Percentiles rank a stretch among this genome's conserved stretches.
These are phyloP conservation scores for Periglandula ipomoeae DNA, from an alignment of 2,329 filamentous ascomycete species.

Conservation along the genomic window DNA sequence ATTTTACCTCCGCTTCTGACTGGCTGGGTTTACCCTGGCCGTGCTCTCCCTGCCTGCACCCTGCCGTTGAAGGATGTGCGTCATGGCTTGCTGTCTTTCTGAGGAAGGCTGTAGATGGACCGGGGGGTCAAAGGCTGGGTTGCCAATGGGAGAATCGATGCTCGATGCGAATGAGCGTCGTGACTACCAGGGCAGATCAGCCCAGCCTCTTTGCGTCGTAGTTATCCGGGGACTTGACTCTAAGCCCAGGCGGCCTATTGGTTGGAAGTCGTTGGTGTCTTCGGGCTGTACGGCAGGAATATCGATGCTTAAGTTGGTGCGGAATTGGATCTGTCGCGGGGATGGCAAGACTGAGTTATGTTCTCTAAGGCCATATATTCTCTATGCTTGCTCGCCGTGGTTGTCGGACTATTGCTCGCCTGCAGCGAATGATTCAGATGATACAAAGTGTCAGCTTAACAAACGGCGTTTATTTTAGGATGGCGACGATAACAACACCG, in stretches of 20 bases:
- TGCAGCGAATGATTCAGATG: not conserved
- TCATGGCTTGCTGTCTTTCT: slow-evolving; percentile 11
- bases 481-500: not conserved
- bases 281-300: no score
- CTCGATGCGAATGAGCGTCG: no score
- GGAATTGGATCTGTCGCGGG: no score
- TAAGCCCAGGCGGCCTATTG: no score
- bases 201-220: no score
- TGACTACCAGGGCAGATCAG: no score
- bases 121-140: not conserved
- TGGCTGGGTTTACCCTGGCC: slow-evolving; percentile 9
- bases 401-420: not conserved
- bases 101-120: not conserved
- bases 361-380: no score
- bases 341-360: no score
- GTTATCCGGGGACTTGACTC: no score
- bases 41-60: slow-evolving; percentile 3
- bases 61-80: slow-evolving; percentile 17
- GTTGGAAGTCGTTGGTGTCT: no score
- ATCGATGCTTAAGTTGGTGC: no score
- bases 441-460: not conserved
- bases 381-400: no score
- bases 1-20: slow-evolving; percentile 17
- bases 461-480: not conserved
- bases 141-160: not conserved